Conservation (phyloP, 148 eudicot species). For the Dysphania ambrosioides region DNA sequence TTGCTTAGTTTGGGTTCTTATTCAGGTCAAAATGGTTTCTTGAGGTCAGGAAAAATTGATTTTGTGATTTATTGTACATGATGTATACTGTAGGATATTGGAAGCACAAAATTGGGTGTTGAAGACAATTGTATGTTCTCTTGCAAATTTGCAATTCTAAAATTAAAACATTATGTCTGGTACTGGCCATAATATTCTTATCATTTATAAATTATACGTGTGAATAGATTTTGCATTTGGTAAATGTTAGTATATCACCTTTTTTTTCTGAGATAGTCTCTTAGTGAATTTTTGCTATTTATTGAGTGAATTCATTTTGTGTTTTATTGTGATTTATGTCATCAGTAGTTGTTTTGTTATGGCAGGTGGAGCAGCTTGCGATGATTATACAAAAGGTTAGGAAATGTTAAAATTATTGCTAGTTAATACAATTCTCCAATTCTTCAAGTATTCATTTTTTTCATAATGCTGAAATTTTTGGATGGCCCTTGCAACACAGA, state of each 20-base stretch:
- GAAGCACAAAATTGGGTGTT: not conserved
- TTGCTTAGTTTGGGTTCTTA: not conserved
- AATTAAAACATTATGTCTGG: not conserved
- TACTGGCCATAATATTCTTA: not conserved
- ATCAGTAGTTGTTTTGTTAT: not conserved
- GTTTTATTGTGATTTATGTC: not conserved
- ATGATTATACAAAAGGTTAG: conserved; percentile 57
- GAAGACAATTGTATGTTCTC: not conserved
- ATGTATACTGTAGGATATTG: not conserved
- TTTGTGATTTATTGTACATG: not conserved
- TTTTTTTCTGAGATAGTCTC: too few relatives aligned
- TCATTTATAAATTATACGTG: too few relatives aligned
- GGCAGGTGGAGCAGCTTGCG: conserved; percentile 70
- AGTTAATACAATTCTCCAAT: not conserved
- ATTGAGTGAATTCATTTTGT: not conserved
- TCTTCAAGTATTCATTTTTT: not conserved
- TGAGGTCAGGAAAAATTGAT: not conserved
- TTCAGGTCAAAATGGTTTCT: not conserved
- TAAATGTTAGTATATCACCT: too few relatives aligned
- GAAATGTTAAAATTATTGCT: not conserved
- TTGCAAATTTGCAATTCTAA: not conserved
- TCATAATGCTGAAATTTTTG: conserved; percentile 7
- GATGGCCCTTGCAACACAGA: conserved; percentile 38
- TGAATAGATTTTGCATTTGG: too few relatives aligned
- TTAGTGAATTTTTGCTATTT: too few relatives aligned